Evolutionary conservation across 805 yeast species (phyloP), one percentile per base, ranked within the genome.

Genomic region (Wickerhamiella siamensis): DNA sequence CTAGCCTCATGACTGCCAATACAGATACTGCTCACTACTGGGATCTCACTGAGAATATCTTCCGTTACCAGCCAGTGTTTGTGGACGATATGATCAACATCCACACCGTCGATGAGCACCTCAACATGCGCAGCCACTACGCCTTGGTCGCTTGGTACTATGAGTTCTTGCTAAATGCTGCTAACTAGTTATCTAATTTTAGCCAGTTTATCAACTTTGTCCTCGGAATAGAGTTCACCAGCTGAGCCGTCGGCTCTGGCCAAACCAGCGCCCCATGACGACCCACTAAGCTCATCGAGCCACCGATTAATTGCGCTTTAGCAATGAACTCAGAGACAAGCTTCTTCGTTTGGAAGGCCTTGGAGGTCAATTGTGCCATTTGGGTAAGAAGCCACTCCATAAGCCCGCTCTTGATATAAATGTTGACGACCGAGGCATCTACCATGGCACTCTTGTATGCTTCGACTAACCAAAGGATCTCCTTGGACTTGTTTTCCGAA

Each of bases 21-120:
- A 79, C 87, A 4, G 87, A 80, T 55, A 79, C 87, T 2, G 64
- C 66, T 43, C 68, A 71, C 52, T 80, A 77, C 58, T 77, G 83
- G 84, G 57, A 62, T 36, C 61, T 79, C 49, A 70, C 79, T 2
- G 55, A 61, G 27, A 70, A 78, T 56, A 74, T 80, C 39, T 79
- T 66, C 63, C 65, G 87, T 44, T 75, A 66, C 57, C 65, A 68
- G 34, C 80, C 83, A 14, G 40, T 46, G 31, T 57, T 36, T n/a
- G 14, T 19, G 14, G 56, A 26, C 10, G 56, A 51, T 35, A 19
- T 18, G 35, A 33, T 18, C 15, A 43, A 46, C 37, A 54, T 59
- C 26, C 88, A 80, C 59, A 74, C 80, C 26, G 77, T 78, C 16
- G 71, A 80, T 54, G 91, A 82, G 56, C 68, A 63, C 47, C 55